These are phyloP conservation scores for Epichloe sylvatica DNA, from an alignment of 2,329 filamentous ascomycete species.

Conservation along the genomic window DNA sequence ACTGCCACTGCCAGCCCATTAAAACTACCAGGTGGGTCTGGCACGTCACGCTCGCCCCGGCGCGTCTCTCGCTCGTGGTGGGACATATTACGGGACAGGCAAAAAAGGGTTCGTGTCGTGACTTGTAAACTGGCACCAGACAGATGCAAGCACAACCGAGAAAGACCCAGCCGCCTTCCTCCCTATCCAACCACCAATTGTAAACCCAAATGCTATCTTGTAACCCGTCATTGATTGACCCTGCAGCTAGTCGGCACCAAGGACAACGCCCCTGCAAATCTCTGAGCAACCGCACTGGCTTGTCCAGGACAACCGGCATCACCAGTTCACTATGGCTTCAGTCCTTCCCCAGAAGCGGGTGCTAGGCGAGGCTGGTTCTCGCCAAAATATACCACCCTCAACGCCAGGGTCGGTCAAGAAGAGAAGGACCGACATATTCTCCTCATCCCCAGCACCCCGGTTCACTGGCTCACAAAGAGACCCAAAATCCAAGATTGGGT, in stretches of 20 bases:
- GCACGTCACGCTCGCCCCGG: constrained; percentile 23
- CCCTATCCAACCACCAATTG: background rate
- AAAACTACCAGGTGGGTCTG: constrained; percentile 15
- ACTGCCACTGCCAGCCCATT: constrained; percentile 2
- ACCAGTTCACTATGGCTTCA: constrained; percentile 27
- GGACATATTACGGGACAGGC: background rate
- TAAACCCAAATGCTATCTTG: background rate
- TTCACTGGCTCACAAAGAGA: constrained; percentile 51
- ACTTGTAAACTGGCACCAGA: background rate
- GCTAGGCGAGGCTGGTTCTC: constrained; percentile 52
- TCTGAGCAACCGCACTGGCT: background rate
- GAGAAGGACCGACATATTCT: constrained; percentile 50
- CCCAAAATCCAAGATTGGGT: constrained; percentile 47
- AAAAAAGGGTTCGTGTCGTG: background rate
- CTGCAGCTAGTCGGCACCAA: background rate
- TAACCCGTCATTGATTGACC: background rate
- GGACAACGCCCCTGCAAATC: background rate
- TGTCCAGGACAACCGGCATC: background rate
- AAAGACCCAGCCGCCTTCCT: background rate
- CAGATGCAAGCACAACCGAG: background rate
- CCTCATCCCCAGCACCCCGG: constrained; percentile 40
- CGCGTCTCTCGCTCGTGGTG: constrained; percentile 16
- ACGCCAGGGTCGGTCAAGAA: constrained; percentile 57
- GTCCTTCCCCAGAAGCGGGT: constrained; percentile 58
- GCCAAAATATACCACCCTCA: constrained; percentile 44